These are phyloP conservation scores for Strobilomyces confusus DNA, from an alignment of 768 basidiomycete species.

Conservation along the genomic window DNA sequence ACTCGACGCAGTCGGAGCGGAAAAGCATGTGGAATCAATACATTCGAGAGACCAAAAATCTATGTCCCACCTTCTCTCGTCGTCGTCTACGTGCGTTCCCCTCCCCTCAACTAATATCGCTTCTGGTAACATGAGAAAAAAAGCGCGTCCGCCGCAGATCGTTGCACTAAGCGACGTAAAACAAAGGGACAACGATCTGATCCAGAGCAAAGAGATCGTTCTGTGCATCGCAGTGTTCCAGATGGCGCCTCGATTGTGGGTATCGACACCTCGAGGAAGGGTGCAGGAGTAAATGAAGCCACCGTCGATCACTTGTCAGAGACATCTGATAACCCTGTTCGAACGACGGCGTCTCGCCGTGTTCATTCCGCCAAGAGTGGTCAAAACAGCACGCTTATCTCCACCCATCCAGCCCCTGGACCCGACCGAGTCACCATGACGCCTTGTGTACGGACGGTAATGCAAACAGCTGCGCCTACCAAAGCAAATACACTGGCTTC, in stretches of 20 bases:
- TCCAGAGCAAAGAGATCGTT: not conserved
- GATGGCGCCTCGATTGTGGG: not conserved
- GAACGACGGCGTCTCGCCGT: not conserved
- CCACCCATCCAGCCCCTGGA: slow-evolving; percentile 7
- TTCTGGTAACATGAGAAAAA: not conserved
- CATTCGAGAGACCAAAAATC: not conserved
- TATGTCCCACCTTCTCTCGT: not conserved
- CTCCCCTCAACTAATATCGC: not conserved
- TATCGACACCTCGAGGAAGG: not conserved
- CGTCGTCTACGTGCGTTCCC: slow-evolving; percentile 14
- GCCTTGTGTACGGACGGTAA: not conserved
- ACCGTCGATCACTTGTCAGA: not conserved
- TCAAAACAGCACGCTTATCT: slow-evolving; percentile 8
- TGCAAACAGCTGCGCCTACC: slow-evolving; percentile 1
- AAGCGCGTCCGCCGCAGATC: not conserved
- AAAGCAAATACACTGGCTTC: not conserved
- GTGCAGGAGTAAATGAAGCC: slow-evolving; percentile 2
- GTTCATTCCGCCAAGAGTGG: not conserved
- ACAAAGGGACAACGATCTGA: not conserved
- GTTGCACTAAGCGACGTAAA: slow-evolving; percentile 7
- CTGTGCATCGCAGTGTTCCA: not conserved
- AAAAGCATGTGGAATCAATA: not conserved
- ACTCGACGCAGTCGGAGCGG: not conserved
- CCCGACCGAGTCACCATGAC: not conserved
- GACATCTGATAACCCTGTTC: not conserved